Evolutionary conservation across 2,329 filamentous ascomycete species (phyloP), one percentile per base, ranked within the genome.

Genomic region (Pseudonectria buxi): DNA sequence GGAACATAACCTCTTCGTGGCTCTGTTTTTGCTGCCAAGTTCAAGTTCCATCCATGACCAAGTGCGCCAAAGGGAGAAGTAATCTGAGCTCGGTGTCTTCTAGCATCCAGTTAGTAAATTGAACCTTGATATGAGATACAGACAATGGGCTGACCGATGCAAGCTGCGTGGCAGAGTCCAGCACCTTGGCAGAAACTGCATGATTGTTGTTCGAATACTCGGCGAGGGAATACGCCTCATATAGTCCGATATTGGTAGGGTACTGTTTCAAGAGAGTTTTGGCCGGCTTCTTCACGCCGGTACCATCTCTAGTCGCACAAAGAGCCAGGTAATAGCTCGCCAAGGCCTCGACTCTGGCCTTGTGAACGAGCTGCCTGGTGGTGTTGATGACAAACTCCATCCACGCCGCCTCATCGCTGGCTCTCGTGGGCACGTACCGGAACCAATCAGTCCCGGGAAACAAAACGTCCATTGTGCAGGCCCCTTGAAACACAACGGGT

Each of bases 161-260:
- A 10, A 62, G 49, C 22, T 50, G 39, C 3, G 86, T 64, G 2
- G 86, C 81, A 2, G 82, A 81, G 2, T 68, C 57, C 49, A 90
- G 74, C 1, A 92, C 78, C 33, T 76, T 78, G 14, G 69, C 63
- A 4, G 83, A 80, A 30, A 76, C 64, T 1, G 74, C 67, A 2
- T 54, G 46, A 15, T 82, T 80, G 0, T 70, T 75, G 22, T 71
- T 71, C 2, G 67, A 64, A 45, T 63, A 69, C 57, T 94, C 86
- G 4, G 87, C 76, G 11, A 86, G 61, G 0, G 83, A 86, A 52
- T 90, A 94, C 1, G 80, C 77, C 46, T 87, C 83, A 59, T 94
- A 95, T 1, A 95, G 65, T 11, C 69, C 65, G 3, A 85, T 56
- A 47, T 78, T 82, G 1, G 75, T 68, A 0, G 79, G 68, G 36